Conservation (phyloP, 805 yeast genomes). For the Metschnikowia proteae region DNA sequence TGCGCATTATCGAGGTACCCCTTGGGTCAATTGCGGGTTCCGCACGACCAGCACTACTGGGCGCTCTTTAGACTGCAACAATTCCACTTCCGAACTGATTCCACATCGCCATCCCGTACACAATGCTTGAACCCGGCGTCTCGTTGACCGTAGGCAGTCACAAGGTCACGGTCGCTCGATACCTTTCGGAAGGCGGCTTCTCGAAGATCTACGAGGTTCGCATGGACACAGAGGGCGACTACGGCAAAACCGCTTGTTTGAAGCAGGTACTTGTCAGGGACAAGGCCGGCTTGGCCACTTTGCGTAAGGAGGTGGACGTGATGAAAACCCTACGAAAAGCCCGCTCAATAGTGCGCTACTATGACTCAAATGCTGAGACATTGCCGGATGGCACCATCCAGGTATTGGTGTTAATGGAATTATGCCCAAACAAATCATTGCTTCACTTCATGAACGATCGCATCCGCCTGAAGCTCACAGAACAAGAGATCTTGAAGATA, state of each 20-base stretch:
- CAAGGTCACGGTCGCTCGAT: slow-evolving; percentile 31
- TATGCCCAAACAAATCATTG: slow-evolving; percentile 82
- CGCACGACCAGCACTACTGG: slow-evolving; percentile 2
- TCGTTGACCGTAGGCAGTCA: slow-evolving; percentile 41
- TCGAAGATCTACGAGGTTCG: slow-evolving; percentile 72
- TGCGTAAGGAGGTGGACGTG: slow-evolving; percentile 74
- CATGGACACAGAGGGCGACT: slow-evolving; percentile 49
- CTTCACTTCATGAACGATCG: slow-evolving; percentile 88
- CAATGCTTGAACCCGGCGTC: slow-evolving; percentile 34
- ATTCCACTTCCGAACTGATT: not conserved
- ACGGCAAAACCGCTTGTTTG: slow-evolving; percentile 48
- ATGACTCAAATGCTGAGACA: slow-evolving; percentile 73
- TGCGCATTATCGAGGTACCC: not conserved
- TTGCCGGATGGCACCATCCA: slow-evolving; percentile 59
- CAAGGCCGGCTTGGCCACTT: slow-evolving; percentile 59
- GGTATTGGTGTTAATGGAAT: slow-evolving; percentile 88
- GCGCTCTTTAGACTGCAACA: slow-evolving; percentile 3
- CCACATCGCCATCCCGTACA: not conserved
- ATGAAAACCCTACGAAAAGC: slow-evolving; percentile 62
- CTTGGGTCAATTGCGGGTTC: not conserved
- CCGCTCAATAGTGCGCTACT: slow-evolving; percentile 61
- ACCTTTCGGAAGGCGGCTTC: slow-evolving; percentile 60
- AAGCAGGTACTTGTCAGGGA: slow-evolving; percentile 73
- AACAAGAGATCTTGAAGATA: slow-evolving; percentile 73
- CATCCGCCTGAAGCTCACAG: slow-evolving; percentile 71